A percentile compares a stretch with the other conserved stretches of the same genome.
Conservation (phyloP, 129 eudicot species). For the Centaurea solstitialis region DNA sequence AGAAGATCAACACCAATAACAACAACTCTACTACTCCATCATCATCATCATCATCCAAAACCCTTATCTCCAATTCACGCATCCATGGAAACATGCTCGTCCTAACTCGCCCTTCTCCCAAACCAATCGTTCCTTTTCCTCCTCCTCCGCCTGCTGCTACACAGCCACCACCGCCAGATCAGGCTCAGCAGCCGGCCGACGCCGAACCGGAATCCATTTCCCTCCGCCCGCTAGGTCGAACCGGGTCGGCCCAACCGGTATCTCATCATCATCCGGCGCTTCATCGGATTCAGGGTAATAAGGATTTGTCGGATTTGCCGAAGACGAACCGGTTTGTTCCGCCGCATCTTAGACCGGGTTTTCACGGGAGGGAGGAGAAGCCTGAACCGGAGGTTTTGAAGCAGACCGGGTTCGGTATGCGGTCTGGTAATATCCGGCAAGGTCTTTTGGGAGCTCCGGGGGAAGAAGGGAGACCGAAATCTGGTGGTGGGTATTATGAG, state of each 20-base stretch:
- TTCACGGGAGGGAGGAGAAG: conserved; percentile 52
- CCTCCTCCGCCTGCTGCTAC: conserved; percentile 17
- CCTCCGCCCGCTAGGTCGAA: conserved; percentile 64
- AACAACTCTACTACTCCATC: background rate
- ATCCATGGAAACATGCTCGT: conserved; percentile 85
- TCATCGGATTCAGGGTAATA: conserved; percentile 10
- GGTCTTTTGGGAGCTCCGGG: conserved; percentile 26
- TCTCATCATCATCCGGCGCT: conserved; percentile 5
- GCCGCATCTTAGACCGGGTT: conserved; percentile 80
- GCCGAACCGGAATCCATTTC: conserved; percentile 41
- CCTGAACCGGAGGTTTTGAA: conserved; percentile 43
- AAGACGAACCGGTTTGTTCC: conserved; percentile 58
- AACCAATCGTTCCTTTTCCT: conserved; percentile 34
- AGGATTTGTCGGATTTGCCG: conserved; percentile 27
- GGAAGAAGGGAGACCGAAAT: conserved; percentile 55
- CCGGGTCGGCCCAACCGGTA: conserved; percentile 37
- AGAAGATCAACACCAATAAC: conserved; percentile 30
- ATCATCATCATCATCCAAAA: conserved; percentile 27
- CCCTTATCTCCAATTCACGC: conserved; percentile 48
- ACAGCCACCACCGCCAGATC: conserved; percentile 6
- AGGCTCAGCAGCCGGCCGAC: conserved; percentile 22
- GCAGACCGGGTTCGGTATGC: conserved; percentile 21
- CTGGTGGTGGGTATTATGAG: conserved; percentile 61
- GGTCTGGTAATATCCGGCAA: conserved; percentile 8
- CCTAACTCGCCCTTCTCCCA: conserved; percentile 62